Evolutionary conservation across 1,284 basidiomycete genomes (phyloP), one percentile per base, ranked within the genome.

Genomic region (Coniferiporia sulphurascens): DNA sequence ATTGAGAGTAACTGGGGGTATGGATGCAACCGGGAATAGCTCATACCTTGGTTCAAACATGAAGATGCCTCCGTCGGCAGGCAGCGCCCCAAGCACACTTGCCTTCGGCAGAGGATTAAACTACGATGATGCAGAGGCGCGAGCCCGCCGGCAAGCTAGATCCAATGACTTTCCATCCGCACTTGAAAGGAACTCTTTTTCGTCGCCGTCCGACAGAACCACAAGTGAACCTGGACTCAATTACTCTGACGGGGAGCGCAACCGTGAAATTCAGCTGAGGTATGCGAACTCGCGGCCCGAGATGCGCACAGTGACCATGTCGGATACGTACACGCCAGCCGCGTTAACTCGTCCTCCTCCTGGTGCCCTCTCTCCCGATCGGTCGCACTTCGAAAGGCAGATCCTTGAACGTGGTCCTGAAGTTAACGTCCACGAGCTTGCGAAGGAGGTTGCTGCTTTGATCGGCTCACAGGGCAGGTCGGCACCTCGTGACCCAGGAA

Each of bases 371-470:
- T 4, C 45, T 15, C 3, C 45, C 17, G 45, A 48, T 1, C 45
- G 17, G 19, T 9, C 9, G 15, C 38, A 41, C 9, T 12, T 15
- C 3, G 15, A 41, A 12, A 41, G 38, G 38, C 38, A 41, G 15
- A 41, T 41, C 38, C 38, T 48, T 10, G 45, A 17, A n/a, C 45
- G 21, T 19, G 17, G 45, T 1, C 41, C n/a, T 32, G 50, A 36
- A 13, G 51, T 41, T 6, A 55, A 55, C 43, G 46, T 60, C 10
- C 58, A 60, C 48, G 54, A 60, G 36, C 46, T 60, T 43, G 58
- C 58, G n/a, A 60, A 60, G 41, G 58, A 60, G 36, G 58, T 60
- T 27, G 58, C 58, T 51, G 49, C 58, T 13, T 53, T 60, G 4
- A 13, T 60, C 13, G 34, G 38, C 12, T 12, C 7, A 12, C 38